These are phyloP conservation scores for Pachysandra terminalis DNA, from an alignment of 164 flowering plant species.

Conservation along the genomic window DNA sequence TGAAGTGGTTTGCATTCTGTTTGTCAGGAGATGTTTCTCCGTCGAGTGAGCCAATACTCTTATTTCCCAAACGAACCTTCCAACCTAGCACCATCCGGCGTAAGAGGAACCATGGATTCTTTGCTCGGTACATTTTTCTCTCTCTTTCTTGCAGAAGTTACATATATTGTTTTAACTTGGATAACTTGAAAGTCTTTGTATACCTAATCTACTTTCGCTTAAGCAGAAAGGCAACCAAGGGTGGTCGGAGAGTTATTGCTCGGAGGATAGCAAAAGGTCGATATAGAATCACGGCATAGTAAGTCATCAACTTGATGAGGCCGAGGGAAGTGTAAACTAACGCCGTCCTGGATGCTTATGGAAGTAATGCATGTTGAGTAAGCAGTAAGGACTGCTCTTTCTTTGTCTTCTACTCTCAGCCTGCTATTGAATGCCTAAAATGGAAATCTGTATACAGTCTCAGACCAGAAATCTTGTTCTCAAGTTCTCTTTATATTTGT, in stretches of 20 bases:
- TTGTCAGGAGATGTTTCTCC: slow-evolving; percentile 39
- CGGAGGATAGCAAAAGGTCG: slow-evolving; percentile 72
- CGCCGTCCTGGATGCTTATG: background rate
- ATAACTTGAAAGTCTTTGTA: background rate
- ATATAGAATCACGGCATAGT: slow-evolving; percentile 42
- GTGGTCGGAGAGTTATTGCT: slow-evolving; percentile 66
- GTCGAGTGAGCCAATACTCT: slow-evolving; percentile 51
- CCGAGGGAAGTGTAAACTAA: background rate
- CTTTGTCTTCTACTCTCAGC: no score
- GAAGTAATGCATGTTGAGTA: background rate
- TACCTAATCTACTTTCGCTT: background rate
- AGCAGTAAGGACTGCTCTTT: no score
- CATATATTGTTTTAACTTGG: background rate
- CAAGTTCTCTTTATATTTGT: no score
- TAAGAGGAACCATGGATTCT: slow-evolving; percentile 76
- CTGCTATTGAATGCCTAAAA: no score
- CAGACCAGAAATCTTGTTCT: no score
- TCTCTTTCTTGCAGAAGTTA: background rate
- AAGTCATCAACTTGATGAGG: background rate
- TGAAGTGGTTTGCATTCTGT: background rate
- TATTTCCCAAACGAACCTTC: slow-evolving; percentile 67
- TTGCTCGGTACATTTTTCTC: slow-evolving; percentile 68
- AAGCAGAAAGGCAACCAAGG: slow-evolving; percentile 68
- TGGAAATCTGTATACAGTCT: no score
- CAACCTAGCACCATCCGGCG: slow-evolving; percentile 78